Base-by-base conservation (phyloP, 1,139 yeast genomes). In the Taphrina communis region DNA sequence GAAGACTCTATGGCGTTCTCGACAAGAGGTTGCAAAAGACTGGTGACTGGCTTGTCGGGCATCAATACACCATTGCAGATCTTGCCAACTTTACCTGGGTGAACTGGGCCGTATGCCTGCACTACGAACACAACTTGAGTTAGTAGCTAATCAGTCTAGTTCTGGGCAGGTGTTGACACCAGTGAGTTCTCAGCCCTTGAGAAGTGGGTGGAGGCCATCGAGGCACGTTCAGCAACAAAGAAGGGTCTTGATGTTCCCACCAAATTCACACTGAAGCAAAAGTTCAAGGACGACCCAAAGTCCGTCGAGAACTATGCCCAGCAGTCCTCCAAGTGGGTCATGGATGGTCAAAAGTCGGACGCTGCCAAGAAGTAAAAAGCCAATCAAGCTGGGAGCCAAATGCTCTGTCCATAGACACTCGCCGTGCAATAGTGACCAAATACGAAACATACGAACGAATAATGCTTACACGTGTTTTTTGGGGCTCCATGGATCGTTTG, bases 31-130 rank as follows among this genome's bases (percentile, higher is more conserved):
- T 86, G 74, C 75, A 77, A 58, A 76, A 77, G 66, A 63, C 67
- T 31, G 84, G 82, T 71, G 85, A 84, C 0, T 86, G 76, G 76
- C 77, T 86, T 17, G 89, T 85, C 55, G 88, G 89, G 48, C 82
- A 82, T 73, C 86, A 84, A 72, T 73, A 84, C 69, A 79, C 85
- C 38, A 77, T 84, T 73, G 87, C 88, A 14, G 90, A 86, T 75
- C 75, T 86, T 65, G 81, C 82, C 19, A 75, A 80, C 14, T 81
- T 78, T 70, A 79, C 84, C 14, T 79, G 81, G 81, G 76, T 77
- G 38, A 65, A 65, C 53, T 31, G 21, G 35, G 68, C 63, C 41
- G 60, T 56, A 56, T 17, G 60, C 12, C 14, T 36, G 6, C 42
- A 6, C 1, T 53, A 21, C 3, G 3, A 9, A 6, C 35, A 51